Evolutionary conservation across 129 eudicot genomes (phyloP).

Genomic region (Tagetes erecta): DNA sequence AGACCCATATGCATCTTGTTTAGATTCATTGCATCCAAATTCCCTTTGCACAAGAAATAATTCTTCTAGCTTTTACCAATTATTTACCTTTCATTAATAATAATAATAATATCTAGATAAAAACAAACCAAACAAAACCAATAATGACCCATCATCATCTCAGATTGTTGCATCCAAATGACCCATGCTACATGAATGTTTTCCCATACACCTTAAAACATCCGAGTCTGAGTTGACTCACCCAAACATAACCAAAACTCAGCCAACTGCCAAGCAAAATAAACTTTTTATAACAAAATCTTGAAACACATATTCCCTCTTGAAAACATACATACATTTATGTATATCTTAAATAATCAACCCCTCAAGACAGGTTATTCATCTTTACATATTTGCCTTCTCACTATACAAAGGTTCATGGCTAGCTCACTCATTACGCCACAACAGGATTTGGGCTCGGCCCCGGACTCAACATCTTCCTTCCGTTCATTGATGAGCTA

Average conservation of each 20-base stretch:
- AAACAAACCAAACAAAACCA: no score
- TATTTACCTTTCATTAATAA: no score
- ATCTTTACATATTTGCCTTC: conserved; percentile 31
- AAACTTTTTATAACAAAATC: conserved; percentile 23
- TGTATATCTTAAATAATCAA: conserved; percentile 18
- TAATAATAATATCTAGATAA: no score
- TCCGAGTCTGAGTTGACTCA: background rate
- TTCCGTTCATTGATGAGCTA: conserved; percentile 37
- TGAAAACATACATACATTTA: conserved; percentile 22
- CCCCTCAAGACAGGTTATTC: conserved; percentile 28
- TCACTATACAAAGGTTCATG: conserved; percentile 21
- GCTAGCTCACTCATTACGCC: conserved; percentile 22
- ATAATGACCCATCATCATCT: background rate
- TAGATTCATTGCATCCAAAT: no score
- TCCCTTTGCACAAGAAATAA: no score
- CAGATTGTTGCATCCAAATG: background rate
- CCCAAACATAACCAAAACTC: conserved; percentile 14
- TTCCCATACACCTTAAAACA: background rate
- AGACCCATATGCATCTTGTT: no score
- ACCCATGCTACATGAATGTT: background rate
- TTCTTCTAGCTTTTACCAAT: no score
- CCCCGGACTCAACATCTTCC: conserved; percentile 38
- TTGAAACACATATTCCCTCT: conserved; percentile 30
- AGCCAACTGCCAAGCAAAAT: conserved; percentile 11
- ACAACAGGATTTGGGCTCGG: conserved; percentile 29